Evolutionary conservation across 2,329 filamentous ascomycete genomes (phyloP).

Genomic region (Chrysosporium keratinophilum): DNA sequence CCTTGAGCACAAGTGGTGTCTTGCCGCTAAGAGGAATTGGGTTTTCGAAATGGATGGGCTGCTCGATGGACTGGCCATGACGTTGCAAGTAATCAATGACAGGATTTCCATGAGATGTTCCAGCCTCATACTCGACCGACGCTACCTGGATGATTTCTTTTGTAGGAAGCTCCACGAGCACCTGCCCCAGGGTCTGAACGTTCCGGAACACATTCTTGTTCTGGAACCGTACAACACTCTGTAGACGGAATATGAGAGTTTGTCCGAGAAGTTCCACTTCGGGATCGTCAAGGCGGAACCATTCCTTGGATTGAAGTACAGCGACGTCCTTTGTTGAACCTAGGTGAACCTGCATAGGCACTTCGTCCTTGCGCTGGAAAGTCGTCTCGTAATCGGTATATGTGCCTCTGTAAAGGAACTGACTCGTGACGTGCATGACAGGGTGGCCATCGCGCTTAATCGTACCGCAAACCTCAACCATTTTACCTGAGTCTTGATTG

Average conservation of each 20-base stretch:
- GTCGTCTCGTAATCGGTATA: slow-evolving; percentile 97
- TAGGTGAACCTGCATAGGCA: slow-evolving; percentile 84
- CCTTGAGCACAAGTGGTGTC: slow-evolving; percentile 75
- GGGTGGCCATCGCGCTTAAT: slow-evolving; percentile 72
- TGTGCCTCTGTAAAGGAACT: slow-evolving; percentile 88
- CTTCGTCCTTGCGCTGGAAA: slow-evolving; percentile 95
- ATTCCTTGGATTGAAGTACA: slow-evolving; percentile 90
- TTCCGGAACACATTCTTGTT: slow-evolving; percentile 84
- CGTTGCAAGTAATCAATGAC: slow-evolving; percentile 93
- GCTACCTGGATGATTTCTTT: slow-evolving; percentile 97
- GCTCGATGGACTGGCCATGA: slow-evolving; percentile 83
- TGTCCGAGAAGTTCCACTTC: slow-evolving; percentile 83
- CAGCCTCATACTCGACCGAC: slow-evolving; percentile 91
- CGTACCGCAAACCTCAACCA: slow-evolving; percentile 99
- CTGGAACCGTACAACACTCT: slow-evolving; percentile 87
- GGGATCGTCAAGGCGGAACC: slow-evolving; percentile 80
- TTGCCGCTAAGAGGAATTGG: slow-evolving; percentile 90
- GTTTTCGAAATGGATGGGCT: slow-evolving; percentile 95
- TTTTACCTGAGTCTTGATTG: slow-evolving; percentile 97
- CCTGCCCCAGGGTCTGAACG: slow-evolving; percentile 84
- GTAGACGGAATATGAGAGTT: slow-evolving; percentile 89
- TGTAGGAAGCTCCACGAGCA: slow-evolving; percentile 84
- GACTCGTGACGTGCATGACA: slow-evolving; percentile 97
- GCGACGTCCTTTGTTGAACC: slow-evolving; percentile 83
- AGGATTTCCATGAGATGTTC: slow-evolving; percentile 85